phyloP scores from a whole-genome alignment of 1,284 basidiomycete genomes.

The Boletus subluridellus region DNA sequence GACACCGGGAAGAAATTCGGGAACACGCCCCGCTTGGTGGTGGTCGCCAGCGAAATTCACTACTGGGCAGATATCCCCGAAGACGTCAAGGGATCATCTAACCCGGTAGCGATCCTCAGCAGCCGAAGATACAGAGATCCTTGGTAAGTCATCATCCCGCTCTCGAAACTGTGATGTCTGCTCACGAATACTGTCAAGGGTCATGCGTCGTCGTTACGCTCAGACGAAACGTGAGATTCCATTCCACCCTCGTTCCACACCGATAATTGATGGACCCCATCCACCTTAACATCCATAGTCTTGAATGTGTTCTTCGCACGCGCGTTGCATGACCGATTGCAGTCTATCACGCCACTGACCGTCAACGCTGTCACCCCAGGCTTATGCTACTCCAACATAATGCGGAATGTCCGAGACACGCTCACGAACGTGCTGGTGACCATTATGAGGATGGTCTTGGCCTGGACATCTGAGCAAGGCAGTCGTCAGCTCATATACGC shows the following conservation, averaged over 20 bases:
- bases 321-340: conserved; percentile 21
- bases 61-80: conserved; percentile 21
- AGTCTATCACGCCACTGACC: conserved; percentile 24
- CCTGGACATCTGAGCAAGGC: conserved; percentile 35
- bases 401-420: conserved; percentile 19
- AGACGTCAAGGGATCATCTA: conserved; percentile 24
- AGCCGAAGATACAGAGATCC: conserved; percentile 32
- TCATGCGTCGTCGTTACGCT: conserved; percentile 16
- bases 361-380: conserved; percentile 47
- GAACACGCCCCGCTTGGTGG: conserved; percentile 16
- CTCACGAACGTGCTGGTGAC: conserved; percentile 3
- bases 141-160: conserved; percentile 9
- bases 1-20: conserved; percentile 17
- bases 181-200: conserved; percentile 9
- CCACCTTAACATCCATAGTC: conserved; percentile 6
- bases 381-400: conserved; percentile 45
- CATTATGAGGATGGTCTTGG: conserved; percentile 17
- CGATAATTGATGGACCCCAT: background rate
- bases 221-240: conserved; percentile 19
- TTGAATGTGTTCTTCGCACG: conserved; percentile 30
- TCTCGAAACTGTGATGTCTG: background rate
- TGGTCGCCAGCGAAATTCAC: conserved; percentile 23
- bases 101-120: conserved; percentile 34
- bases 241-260: background rate
- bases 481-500: conserved; percentile 36